Conservation (phyloP, 495 filamentous ascomycete species). For the Xylaria bambusicola region DNA sequence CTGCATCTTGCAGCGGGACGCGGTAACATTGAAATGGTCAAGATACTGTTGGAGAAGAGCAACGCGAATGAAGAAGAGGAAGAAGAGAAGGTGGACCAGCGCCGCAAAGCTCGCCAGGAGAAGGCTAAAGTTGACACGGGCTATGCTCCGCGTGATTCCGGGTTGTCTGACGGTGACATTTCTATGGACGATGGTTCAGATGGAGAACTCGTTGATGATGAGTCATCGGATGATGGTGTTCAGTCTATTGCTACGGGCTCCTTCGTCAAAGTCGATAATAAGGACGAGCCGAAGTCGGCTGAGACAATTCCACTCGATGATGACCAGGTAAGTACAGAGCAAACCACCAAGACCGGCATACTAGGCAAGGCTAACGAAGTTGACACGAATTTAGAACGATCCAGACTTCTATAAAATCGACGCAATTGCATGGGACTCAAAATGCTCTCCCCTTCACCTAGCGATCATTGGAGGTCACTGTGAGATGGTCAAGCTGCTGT, state of each 20-base stretch:
- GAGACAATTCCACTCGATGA: constrained; percentile 45
- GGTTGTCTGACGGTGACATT: constrained; percentile 23
- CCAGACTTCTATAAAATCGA: constrained; percentile 81
- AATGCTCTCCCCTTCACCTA: constrained; percentile 70
- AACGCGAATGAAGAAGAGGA: constrained; percentile 68
- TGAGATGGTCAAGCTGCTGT: constrained; percentile 66
- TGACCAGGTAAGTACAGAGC: constrained; percentile 44
- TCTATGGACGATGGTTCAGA: constrained; percentile 37
- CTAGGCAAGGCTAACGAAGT: too few species aligned
- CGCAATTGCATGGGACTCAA: constrained; percentile 71
- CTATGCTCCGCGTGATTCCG: constrained; percentile 19
- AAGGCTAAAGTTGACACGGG: constrained; percentile 6
- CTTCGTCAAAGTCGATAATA: constrained; percentile 62
- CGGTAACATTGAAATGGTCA: constrained; percentile 68
- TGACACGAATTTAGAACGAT: constrained; percentile 43
- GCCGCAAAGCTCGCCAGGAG: constrained; percentile 37
- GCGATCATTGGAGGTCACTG: constrained; percentile 72
- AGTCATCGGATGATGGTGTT: constrained; percentile 38
- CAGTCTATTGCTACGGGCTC: constrained; percentile 60
- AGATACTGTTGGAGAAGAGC: constrained; percentile 68
- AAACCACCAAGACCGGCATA: too few species aligned
- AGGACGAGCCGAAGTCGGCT: constrained; percentile 36
- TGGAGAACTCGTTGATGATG: constrained; percentile 40
- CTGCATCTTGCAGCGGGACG: constrained; percentile 74
- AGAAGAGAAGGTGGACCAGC: constrained; percentile 56